Conservation (phyloP, 305 asterid species). For the Plantago rigida region DNA sequence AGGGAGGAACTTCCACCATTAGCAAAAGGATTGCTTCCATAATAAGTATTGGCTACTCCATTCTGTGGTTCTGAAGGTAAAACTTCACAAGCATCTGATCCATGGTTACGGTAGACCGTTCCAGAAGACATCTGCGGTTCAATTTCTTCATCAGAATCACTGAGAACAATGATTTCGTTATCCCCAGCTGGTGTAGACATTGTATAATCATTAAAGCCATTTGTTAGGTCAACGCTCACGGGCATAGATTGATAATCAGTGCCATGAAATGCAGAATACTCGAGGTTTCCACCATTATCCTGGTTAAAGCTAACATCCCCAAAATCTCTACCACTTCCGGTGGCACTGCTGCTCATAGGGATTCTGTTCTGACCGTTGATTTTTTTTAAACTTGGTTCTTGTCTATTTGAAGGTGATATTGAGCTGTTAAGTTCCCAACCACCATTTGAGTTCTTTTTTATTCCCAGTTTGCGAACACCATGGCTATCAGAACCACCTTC, state of each 20-base stretch:
- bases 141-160: conserved; percentile 84
- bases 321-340: conserved; percentile 78
- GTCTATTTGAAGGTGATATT: conserved; percentile 43
- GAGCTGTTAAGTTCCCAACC: conserved; percentile 67
- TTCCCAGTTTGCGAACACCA: conserved; percentile 58
- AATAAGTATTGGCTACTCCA: conserved; percentile 30
- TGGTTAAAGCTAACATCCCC: conserved; percentile 89
- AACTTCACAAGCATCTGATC: conserved; percentile 33
- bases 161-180: conserved; percentile 62
- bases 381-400: conserved; percentile 25
- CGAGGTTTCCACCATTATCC: conserved; percentile 58
- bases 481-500: conserved; percentile 75
- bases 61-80: conserved; percentile 24
- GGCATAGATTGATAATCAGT: conserved; percentile 58
- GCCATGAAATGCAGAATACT: conserved; percentile 47
- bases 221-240: conserved; percentile 37
- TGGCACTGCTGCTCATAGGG: conserved; percentile 87
- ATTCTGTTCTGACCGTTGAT: conserved; percentile 36
- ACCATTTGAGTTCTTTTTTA: conserved; percentile 58
- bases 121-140: conserved; percentile 42
- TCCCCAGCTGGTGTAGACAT: conserved; percentile 41
- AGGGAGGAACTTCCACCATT: conserved; percentile 43
- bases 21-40: conserved; percentile 44
- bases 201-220: conserved; percentile 34
- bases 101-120: conserved; percentile 29